phyloP scores from a whole-genome alignment of 768 basidiomycete species.

The Strobilomyces confusus region DNA sequence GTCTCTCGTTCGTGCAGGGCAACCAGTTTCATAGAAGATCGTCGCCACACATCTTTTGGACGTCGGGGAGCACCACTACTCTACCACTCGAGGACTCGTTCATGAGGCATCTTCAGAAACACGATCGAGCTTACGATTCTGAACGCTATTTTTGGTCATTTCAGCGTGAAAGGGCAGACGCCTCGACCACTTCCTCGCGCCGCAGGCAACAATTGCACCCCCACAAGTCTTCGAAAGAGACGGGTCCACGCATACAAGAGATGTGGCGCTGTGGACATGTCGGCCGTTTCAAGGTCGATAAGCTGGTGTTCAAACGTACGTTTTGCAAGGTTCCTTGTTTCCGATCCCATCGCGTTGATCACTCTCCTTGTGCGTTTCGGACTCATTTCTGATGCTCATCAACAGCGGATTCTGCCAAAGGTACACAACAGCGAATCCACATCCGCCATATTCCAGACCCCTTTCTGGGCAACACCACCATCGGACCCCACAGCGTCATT shows the following conservation, averaged over 20 bases:
- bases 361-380: background rate
- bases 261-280: slow-evolving; percentile 63
- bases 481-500: slow-evolving; percentile 63
- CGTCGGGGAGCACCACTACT: slow-evolving; percentile 33
- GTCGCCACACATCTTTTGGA: slow-evolving; percentile 27
- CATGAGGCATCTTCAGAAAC: slow-evolving; percentile 30
- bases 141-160: slow-evolving; percentile 56
- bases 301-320: slow-evolving; percentile 34
- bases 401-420: slow-evolving; percentile 51
- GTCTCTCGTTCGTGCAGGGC: slow-evolving; percentile 17
- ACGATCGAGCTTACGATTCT: slow-evolving; percentile 43
- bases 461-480: slow-evolving; percentile 38
- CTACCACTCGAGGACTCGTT: slow-evolving; percentile 40
- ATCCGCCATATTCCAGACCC: slow-evolving; percentile 54
- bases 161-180: slow-evolving; percentile 47
- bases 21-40: slow-evolving; percentile 7
- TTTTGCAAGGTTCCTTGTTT: slow-evolving; percentile 25
- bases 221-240: slow-evolving; percentile 18
- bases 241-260: slow-evolving; percentile 41
- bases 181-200: slow-evolving; percentile 19
- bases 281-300: slow-evolving; percentile 62
- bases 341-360: background rate
- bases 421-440: slow-evolving; percentile 65
- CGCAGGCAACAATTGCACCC: slow-evolving; percentile 20
- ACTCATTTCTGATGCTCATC: background rate